Evolutionary conservation across 768 basidiomycete genomes (phyloP).

Genomic region (Auricularia auricula-judae): DNA sequence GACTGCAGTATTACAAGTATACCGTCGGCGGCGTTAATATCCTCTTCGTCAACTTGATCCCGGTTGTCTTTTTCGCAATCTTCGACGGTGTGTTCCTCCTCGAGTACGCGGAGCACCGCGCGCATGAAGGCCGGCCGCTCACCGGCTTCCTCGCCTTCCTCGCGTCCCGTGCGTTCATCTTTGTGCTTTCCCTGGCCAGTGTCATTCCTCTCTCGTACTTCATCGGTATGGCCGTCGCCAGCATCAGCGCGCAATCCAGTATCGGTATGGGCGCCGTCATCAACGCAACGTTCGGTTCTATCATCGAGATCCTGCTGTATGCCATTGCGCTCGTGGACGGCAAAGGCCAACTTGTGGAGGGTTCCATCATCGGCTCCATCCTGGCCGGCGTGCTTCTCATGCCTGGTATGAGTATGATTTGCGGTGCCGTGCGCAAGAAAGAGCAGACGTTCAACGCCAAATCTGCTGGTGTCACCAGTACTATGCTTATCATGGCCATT

Average conservation of each 20-base stretch:
- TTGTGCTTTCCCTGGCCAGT: slow-evolving; percentile 71
- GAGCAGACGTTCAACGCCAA: slow-evolving; percentile 99
- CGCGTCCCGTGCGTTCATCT: slow-evolving; percentile 68
- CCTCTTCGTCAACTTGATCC: slow-evolving; percentile 88
- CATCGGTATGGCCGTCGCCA: slow-evolving; percentile 99
- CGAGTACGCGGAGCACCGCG: slow-evolving; percentile 51
- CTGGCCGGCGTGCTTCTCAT: slow-evolving; percentile 93
- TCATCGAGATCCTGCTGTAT: slow-evolving; percentile 95
- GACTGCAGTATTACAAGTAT: slow-evolving; percentile 95
- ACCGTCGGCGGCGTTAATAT: slow-evolving; percentile 98
- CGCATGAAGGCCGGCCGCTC: slow-evolving; percentile 42
- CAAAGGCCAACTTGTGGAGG: slow-evolving; percentile 92
- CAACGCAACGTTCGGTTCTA: slow-evolving; percentile 97
- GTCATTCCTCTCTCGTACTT: slow-evolving; percentile 98
- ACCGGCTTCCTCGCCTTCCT: slow-evolving; percentile 58
- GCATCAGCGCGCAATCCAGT: slow-evolving; percentile 94
- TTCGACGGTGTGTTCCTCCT: slow-evolving; percentile 82
- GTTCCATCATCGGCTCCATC: slow-evolving; percentile 89
- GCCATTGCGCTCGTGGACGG: slow-evolving; percentile 78
- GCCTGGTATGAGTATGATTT: slow-evolving; percentile 95
- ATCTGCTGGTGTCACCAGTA: slow-evolving; percentile 95
- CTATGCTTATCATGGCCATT: slow-evolving; percentile 99
- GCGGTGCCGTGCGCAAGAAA: slow-evolving; percentile 78
- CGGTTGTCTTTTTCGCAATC: slow-evolving; percentile 92
- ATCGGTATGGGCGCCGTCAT: slow-evolving; percentile 99